Percentiles rank a stretch among this genome's conserved stretches.
phyloP scores from a whole-genome alignment of 768 basidiomycete genomes.

The Rhodotorula babjevae region DNA sequence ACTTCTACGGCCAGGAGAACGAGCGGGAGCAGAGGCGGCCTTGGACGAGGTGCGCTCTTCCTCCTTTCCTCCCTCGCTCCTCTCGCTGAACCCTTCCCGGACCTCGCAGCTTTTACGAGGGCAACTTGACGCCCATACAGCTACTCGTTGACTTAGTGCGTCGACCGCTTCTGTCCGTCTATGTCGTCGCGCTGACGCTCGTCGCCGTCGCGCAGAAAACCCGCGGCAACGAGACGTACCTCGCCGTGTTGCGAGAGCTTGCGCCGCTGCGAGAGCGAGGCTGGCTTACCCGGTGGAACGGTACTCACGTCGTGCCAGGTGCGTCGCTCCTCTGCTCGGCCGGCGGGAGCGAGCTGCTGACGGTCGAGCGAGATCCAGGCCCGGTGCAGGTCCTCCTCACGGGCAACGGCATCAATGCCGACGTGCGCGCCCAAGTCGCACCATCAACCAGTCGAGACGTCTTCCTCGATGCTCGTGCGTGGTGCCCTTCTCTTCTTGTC shows the following conservation, averaged over 20 bases:
- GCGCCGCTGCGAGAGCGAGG: conserved; percentile 3
- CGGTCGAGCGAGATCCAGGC: neutral
- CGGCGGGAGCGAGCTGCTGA: neutral
- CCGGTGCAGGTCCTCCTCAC: conserved; percentile 29
- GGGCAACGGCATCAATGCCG: conserved; percentile 33
- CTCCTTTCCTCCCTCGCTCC: no score
- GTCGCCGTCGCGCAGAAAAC: conserved; percentile 12
- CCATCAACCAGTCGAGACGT: neutral
- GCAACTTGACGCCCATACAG: conserved; percentile 25
- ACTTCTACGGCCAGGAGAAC: conserved; percentile 21
- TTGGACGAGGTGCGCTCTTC: conserved; percentile 21
- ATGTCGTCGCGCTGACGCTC: neutral
- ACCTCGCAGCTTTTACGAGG: conserved; percentile 22
- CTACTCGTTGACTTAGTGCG: conserved; percentile 27
- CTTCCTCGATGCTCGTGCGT: conserved; percentile 34
- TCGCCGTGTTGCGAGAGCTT: conserved; percentile 19
- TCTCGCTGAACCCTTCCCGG: neutral
- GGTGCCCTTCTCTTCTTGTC: no score
- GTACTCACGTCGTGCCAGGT: conserved; percentile 20
- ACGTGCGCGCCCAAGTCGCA: conserved; percentile 25
- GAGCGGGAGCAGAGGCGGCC: conserved; percentile 12
- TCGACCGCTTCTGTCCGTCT: neutral
- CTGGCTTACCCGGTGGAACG: conserved; percentile 34
- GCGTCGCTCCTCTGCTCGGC: neutral
- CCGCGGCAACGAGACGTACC: conserved; percentile 31